Conservation (phyloP, 1,284 basidiomycete genomes). For the Exobasidium cylindrosporum region DNA sequence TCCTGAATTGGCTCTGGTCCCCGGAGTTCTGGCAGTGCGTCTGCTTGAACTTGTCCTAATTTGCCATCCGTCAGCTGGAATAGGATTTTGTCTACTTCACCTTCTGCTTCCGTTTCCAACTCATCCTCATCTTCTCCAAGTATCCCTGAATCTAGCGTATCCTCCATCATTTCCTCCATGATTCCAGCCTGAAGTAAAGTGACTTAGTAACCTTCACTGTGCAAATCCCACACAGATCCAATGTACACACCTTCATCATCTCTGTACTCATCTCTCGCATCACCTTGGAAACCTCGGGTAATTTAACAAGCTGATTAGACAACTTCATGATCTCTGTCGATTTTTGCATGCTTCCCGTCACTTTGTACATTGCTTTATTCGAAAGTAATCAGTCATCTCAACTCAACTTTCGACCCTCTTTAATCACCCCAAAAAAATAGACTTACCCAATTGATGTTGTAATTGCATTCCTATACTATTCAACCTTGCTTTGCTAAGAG, state of each 20-base stretch:
- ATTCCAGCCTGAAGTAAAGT: constrained; percentile 53
- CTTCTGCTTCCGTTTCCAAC: constrained; percentile 92
- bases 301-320: constrained; percentile 83
- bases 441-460: constrained; percentile 83
- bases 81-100: constrained; percentile 92
- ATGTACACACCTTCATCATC: constrained; percentile 74
- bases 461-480: constrained; percentile 89
- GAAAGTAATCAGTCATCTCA: background rate
- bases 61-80: constrained; percentile 88
- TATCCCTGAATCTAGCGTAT: constrained; percentile 56
- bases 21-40: constrained; percentile 35
- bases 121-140: constrained; percentile 75
- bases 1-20: constrained; percentile 24
- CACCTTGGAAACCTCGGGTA: constrained; percentile 84
- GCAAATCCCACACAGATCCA: constrained; percentile 4
- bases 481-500: constrained; percentile 86
- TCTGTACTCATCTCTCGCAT: constrained; percentile 99
- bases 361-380: constrained; percentile 82
- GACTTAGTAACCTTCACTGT: too few species aligned
- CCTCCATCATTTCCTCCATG: constrained; percentile 58
- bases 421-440: background rate
- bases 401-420: background rate
- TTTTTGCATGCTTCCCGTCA: constrained; percentile 93
- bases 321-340: constrained; percentile 99
- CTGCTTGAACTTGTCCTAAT: constrained; percentile 46